These are phyloP conservation scores for Diaporthe sp. DNA, from an alignment of 2,329 filamentous ascomycete genomes.

Conservation along the genomic window DNA sequence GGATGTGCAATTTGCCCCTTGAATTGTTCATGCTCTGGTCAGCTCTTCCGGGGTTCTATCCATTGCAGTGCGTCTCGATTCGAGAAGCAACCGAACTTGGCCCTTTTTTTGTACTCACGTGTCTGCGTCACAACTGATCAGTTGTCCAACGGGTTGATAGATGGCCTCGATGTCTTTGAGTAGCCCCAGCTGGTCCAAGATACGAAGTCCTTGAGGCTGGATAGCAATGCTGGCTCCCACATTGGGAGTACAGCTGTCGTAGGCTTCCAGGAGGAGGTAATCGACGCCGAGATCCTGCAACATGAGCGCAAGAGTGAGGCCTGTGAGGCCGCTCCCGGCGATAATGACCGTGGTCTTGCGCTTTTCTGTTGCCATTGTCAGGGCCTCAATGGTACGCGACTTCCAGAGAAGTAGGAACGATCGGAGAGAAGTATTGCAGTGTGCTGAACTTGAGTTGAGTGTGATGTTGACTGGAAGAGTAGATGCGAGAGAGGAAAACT, in stretches of 20 bases:
- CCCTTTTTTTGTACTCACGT: background rate
- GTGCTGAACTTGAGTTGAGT: no score
- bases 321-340: constrained; percentile 22
- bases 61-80: background rate
- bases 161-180: constrained; percentile 8
- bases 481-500: background rate
- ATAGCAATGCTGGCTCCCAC: constrained; percentile 14
- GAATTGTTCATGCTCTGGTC: background rate
- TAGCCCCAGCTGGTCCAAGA: constrained; percentile 12
- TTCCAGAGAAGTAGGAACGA: background rate
- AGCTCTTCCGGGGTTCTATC: background rate
- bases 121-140: background rate
- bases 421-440: background rate
- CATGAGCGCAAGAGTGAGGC: background rate
- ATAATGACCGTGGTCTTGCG: constrained; percentile 16
- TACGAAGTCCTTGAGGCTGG: constrained; percentile 11
- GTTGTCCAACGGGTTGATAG: background rate
- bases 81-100: background rate
- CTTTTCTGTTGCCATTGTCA: background rate
- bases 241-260: constrained; percentile 18
- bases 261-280: constrained; percentile 26
- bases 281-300: constrained; percentile 15
- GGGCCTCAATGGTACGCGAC: background rate
- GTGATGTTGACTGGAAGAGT: background rate
- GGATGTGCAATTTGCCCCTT: background rate